Conservation (phyloP, 2,329 filamentous ascomycete genomes). For the Epichloe amarillans region DNA sequence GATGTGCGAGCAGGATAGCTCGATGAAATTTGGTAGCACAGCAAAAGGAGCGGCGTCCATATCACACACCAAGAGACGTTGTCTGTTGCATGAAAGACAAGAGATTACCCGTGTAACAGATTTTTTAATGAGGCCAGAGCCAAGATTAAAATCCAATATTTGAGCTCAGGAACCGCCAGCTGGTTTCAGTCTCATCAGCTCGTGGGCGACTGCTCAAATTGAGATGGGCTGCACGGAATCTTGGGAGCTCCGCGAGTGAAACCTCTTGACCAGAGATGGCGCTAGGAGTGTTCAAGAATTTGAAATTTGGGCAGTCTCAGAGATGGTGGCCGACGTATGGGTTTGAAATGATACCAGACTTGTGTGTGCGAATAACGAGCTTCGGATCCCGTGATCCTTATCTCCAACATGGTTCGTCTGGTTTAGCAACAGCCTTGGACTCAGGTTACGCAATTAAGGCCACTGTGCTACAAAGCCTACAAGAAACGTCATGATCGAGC, state of each 20-base stretch:
- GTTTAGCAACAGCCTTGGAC: not conserved
- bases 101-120: not conserved
- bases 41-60: not conserved
- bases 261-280: too few relatives aligned
- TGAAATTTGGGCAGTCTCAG: too few relatives aligned
- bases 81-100: not conserved
- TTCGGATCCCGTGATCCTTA: not conserved
- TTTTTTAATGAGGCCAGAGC: not conserved
- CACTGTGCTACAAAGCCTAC: not conserved
- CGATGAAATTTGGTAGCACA: not conserved
- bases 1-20: not conserved
- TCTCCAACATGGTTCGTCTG: slow-evolving; percentile 1
- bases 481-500: not conserved
- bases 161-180: not conserved
- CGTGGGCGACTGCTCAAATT: not conserved
- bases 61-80: not conserved
- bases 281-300: too few relatives aligned
- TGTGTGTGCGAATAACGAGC: not conserved
- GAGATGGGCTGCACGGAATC: too few relatives aligned
- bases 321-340: too few relatives aligned
- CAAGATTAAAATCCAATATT: not conserved
- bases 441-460: not conserved
- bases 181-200: not conserved
- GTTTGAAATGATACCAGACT: too few relatives aligned
- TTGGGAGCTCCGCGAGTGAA: too few relatives aligned